Conservation (phyloP, 208 protist species). For the Balamuthia mandrillaris region DNA sequence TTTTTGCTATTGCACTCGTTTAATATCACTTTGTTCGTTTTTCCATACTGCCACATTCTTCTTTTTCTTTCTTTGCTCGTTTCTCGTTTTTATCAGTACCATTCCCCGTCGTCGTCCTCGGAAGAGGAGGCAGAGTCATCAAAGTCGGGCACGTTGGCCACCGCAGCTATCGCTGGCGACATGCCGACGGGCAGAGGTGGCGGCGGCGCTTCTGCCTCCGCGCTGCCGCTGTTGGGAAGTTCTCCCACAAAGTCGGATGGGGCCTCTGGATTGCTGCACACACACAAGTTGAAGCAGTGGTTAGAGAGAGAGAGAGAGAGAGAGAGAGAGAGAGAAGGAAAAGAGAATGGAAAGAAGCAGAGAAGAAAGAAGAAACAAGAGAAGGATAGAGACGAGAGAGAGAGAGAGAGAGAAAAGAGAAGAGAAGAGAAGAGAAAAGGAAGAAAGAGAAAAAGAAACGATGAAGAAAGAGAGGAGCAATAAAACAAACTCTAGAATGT, state of each 20-base stretch:
- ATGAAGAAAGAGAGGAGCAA: background rate
- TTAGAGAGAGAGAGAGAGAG: background rate
- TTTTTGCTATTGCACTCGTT: background rate
- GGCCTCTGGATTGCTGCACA: background rate
- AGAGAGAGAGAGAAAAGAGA: slow-evolving; percentile 18
- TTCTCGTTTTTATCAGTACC: background rate
- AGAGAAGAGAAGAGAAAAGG: slow-evolving; percentile 1
- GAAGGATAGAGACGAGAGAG: slow-evolving; percentile 12
- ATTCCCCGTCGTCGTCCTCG: background rate
- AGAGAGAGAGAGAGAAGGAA: background rate
- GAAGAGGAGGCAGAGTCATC: too few species aligned
- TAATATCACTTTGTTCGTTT: background rate
- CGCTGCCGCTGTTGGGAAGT: background rate
- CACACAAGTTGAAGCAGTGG: background rate
- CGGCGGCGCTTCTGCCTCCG: too few species aligned
- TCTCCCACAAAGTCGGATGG: background rate
- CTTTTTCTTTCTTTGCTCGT: background rate
- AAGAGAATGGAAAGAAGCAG: background rate
- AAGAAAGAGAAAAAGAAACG: slow-evolving; percentile 1
- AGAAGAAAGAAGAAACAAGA: background rate
- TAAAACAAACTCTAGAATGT: slow-evolving; percentile 5
- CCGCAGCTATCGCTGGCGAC: too few species aligned
- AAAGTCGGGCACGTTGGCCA: too few species aligned
- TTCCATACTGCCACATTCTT: background rate
- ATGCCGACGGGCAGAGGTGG: too few species aligned